Base-by-base conservation (phyloP, 2,329 filamentous ascomycete genomes). In the Scorias spongiosa region DNA sequence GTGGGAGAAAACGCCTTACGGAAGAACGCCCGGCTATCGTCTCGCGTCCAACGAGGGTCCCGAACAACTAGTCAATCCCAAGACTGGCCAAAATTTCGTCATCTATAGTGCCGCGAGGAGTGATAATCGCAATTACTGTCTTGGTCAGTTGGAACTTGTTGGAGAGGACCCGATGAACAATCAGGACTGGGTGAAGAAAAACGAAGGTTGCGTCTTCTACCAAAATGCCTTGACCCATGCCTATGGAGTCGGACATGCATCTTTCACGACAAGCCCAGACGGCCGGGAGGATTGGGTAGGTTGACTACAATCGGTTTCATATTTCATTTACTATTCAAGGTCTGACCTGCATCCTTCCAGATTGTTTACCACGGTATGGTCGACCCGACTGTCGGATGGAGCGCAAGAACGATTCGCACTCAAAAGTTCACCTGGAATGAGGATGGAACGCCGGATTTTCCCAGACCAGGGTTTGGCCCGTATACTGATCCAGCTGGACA, bases 311-410 rank as follows among this genome's bases (percentile, higher is more conserved):
- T 5, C 9, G 32, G 15, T 36, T 9, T 12, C 32, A 36, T 36
- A 5, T 9, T 26, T 26, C 20, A 26, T 9, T 9, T 9, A 3
- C 15, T 36, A 9, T 12, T 12, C 32, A 36, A 15, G 5, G 32
- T 3, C 32, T 36, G 11, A 36, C 32, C 32, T 9, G 32, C 12
- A 36, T 36, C 12, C 32, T 9, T 12, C 15, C 15, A 36, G 32
- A 67, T 73, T 41, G 65, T 72, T n/a, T 73, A 72, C 52, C 69
- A 72, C 53, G 70, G 68, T 9, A 72, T 72, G 67, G 47, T 53
- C 29, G 62, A 71, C 50, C 66, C 67, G n/a, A 59, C 58, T 20
- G 65, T 63, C 40, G 66, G 69, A 0, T 71, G 67, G 69, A 52
- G 49, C 26, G 68, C 66, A 17, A 59, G 69, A 41, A 69, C 64